phyloP scores from a whole-genome alignment of 805 yeast species.

The Priceomyces medius region DNA sequence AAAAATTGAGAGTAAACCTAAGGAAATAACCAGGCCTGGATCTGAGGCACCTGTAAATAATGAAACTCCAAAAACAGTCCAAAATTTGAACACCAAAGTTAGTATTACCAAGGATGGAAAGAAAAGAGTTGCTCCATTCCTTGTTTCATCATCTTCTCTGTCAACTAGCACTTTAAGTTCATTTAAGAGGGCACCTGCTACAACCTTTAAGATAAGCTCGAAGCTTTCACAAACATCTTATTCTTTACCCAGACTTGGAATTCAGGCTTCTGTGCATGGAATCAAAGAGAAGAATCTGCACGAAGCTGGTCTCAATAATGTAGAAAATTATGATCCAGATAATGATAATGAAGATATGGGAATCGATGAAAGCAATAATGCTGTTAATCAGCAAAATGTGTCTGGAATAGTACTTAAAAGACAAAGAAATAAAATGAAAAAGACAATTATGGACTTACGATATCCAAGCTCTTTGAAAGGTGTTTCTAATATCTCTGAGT shows the following conservation, averaged over 20 bases:
- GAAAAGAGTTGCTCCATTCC: constrained; percentile 70
- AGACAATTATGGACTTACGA: constrained; percentile 27
- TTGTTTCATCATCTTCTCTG: constrained; percentile 48
- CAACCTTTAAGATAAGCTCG: constrained; percentile 13
- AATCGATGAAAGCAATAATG: constrained; percentile 16
- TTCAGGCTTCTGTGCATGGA: constrained; percentile 65
- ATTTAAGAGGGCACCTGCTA: not conserved
- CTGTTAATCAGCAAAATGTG: constrained; percentile 15
- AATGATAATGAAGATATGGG: constrained; percentile 52
- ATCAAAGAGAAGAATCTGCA: constrained; percentile 25
- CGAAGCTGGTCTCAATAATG: constrained; percentile 14
- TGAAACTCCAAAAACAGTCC: constrained; percentile 9
- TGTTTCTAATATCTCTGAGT: constrained; percentile 35
- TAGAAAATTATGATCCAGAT: constrained; percentile 33
- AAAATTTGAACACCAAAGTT: constrained; percentile 39
- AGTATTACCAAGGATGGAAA: constrained; percentile 73
- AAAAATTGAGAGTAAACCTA: not conserved
- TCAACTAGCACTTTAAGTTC: constrained; percentile 14
- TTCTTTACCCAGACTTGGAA: constrained; percentile 59
- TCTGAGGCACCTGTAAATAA: constrained; percentile 1
- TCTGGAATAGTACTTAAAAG: constrained; percentile 33
- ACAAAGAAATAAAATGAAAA: constrained; percentile 30
- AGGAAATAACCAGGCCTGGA: constrained; percentile 14
- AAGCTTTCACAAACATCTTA: constrained; percentile 47
- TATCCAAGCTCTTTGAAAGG: constrained; percentile 38